phyloP scores from a whole-genome alignment of 768 basidiomycete species.

The Kwoniella dejecticola region DNA sequence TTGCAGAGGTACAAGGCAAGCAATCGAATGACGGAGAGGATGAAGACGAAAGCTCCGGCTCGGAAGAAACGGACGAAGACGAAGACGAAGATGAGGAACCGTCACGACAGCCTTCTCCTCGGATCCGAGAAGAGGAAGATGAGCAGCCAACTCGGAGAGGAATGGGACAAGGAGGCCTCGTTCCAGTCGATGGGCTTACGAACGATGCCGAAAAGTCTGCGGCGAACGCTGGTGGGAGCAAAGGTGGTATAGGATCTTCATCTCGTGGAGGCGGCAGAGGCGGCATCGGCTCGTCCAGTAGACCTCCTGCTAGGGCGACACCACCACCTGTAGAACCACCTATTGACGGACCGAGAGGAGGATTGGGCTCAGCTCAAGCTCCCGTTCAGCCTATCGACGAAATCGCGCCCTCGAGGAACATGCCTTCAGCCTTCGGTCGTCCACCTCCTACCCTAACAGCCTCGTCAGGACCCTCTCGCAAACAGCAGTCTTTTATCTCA shows the following conservation, averaged over 20 bases:
- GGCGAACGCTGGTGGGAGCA: conserved; percentile 9
- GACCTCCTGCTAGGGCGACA: conserved; percentile 27
- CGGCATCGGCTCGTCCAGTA: conserved; percentile 29
- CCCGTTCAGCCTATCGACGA: conserved; percentile 38
- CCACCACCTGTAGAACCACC: background rate
- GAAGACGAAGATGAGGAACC: conserved; percentile 22
- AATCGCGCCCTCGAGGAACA: conserved; percentile 7
- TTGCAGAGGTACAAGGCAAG: conserved; percentile 14
- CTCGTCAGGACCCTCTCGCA: conserved; percentile 17
- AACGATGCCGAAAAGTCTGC: background rate
- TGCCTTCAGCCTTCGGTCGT: conserved; percentile 29
- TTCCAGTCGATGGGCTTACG: background rate
- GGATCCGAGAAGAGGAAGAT: conserved; percentile 28
- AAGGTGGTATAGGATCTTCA: conserved; percentile 33
- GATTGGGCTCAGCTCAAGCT: conserved; percentile 37
- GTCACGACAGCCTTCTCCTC: conserved; percentile 25
- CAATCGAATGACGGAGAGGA: conserved; percentile 7
- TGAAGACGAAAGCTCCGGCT: conserved; percentile 11
- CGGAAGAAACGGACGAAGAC: conserved; percentile 12
- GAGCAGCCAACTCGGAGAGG: conserved; percentile 23
- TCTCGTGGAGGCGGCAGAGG: conserved; percentile 18
- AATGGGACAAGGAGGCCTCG: conserved; percentile 23
- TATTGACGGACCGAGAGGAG: conserved; percentile 21
- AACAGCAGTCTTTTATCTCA: conserved; percentile 30
- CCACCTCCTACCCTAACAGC: conserved; percentile 21